These are phyloP conservation scores for Carpinus viminea DNA, from an alignment of 306 rosid species.

Conservation along the genomic window DNA sequence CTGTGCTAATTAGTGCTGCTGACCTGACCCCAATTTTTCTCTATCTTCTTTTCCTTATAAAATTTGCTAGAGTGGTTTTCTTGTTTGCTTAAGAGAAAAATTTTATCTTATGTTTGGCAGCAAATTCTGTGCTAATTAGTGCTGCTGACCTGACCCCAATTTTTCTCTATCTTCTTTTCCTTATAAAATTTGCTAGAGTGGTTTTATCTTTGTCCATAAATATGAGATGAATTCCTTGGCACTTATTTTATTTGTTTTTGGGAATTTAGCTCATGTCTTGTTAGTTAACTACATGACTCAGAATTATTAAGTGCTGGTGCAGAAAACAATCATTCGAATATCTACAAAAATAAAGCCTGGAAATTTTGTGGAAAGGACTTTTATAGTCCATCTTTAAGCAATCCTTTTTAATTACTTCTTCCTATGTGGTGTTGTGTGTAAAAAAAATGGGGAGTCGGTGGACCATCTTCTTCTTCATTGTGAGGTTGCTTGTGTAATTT, in stretches of 20 bases:
- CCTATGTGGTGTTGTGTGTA: no score
- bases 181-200: background rate
- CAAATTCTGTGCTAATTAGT: background rate
- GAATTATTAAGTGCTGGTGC: background rate
- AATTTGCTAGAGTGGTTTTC: conserved; percentile 1
- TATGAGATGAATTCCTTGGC: background rate
- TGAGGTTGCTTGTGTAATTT: no score
- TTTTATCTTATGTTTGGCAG: background rate
- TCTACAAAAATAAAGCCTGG: background rate
- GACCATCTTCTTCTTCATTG: no score
- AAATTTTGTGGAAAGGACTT: background rate
- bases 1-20: background rate
- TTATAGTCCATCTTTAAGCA: background rate
- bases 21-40: background rate
- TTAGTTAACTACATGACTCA: background rate
- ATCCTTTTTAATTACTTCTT: background rate
- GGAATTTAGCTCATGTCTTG: background rate
- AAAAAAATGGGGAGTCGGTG: no score
- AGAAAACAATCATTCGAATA: background rate
- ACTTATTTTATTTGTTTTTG: background rate
- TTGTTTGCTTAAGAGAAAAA: background rate
- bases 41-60: background rate
- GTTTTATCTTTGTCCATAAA: background rate
- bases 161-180: background rate
- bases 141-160: background rate